phyloP scores from a whole-genome alignment of 306 rosid species.

The Trichosanthes truncata region DNA sequence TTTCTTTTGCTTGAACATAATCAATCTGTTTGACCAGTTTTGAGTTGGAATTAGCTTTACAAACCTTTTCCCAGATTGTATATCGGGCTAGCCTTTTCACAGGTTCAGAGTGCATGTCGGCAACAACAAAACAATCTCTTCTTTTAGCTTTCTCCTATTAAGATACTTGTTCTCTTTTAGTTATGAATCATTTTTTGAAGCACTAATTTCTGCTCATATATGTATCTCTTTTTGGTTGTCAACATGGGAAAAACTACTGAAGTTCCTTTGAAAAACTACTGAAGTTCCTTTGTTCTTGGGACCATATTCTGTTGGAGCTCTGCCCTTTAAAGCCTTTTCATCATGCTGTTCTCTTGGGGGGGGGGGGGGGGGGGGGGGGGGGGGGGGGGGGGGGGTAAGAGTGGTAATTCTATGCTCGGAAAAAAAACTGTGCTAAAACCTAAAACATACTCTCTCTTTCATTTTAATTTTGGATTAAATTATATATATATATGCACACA shows the following conservation, averaged over 20 bases:
- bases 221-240: background rate
- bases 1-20: background rate
- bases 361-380: too few relatives aligned
- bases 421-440: too few relatives aligned
- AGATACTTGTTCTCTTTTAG: background rate
- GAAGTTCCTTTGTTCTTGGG: background rate
- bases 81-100: background rate
- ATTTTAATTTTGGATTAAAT: too few relatives aligned
- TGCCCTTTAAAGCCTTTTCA: background rate
- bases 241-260: background rate
- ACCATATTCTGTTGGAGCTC: background rate
- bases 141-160: background rate
- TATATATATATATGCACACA: too few relatives aligned
- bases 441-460: too few relatives aligned
- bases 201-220: background rate
- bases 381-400: too few relatives aligned
- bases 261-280: background rate
- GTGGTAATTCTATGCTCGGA: too few relatives aligned
- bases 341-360: background rate
- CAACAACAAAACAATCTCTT: constrained; percentile 1
- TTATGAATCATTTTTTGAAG: background rate
- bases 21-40: background rate
- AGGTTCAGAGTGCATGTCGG: background rate
- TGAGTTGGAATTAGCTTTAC: background rate
- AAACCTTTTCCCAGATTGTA: constrained; percentile 4